These are phyloP conservation scores for Salicornia ramosissima DNA, from an alignment of 148 eudicot species.

Conservation along the genomic window DNA sequence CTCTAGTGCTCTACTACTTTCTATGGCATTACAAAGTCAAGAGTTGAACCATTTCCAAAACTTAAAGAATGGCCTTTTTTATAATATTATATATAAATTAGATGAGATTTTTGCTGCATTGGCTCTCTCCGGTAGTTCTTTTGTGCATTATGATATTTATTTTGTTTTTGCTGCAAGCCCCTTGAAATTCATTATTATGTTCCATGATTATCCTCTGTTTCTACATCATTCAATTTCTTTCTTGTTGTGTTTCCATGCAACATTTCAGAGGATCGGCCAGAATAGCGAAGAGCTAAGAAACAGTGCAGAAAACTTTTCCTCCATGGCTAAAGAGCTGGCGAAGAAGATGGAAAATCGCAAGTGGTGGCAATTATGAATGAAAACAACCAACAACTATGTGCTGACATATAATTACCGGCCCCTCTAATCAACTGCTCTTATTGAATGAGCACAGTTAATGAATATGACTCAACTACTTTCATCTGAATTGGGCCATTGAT, in stretches of 20 bases:
- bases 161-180: background rate
- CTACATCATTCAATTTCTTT: background rate
- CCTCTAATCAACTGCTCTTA: background rate
- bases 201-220: background rate
- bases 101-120: background rate
- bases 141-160: background rate
- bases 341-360: conserved; percentile 80
- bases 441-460: background rate
- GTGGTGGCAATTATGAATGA: conserved; percentile 77
- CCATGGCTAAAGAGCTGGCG: conserved; percentile 76
- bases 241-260: background rate
- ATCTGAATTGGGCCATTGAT: background rate
- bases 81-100: background rate
- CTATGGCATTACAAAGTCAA: background rate
- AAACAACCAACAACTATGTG: background rate
- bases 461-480: background rate
- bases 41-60: background rate
- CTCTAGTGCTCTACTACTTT: background rate
- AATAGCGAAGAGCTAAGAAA: conserved; percentile 70
- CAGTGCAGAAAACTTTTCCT: conserved; percentile 75
- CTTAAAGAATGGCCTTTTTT: background rate
- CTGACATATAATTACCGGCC: background rate
- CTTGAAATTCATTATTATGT: background rate
- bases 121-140: background rate
- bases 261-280: conserved; percentile 56